Base-by-base conservation (phyloP, 1,284 basidiomycete genomes). In the Leccinum pachyderme region DNA sequence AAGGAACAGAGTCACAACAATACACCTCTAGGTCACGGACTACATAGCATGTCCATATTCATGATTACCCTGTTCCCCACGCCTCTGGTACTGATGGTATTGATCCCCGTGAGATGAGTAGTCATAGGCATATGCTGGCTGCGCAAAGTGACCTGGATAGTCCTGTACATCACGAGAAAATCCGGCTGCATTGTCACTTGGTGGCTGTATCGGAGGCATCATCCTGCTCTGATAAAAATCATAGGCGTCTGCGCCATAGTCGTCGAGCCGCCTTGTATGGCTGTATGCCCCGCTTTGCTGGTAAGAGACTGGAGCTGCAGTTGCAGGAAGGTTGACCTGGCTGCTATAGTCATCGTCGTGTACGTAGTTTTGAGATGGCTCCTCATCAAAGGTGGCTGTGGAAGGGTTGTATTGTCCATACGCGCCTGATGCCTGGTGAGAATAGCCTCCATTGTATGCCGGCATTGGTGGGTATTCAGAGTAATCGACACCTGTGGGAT, bases 381-480 rank as follows among this genome's bases (percentile, higher is more conserved):
- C 78, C 44, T 84, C 81, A 33, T 83, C 74, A 50, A 87, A 73
- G 46, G 79, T 77, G 49, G 77, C 69, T 37, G 78, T 68, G 6
- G 87, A 88, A 28, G 75, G 73, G 63, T 84, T 84, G 73, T 80
- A 85, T 48, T 77, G 77, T 35, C 76, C 66, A 58, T 80, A 77
- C 13, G 73, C 71, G 49, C 75, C 76, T 28, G 76, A 67, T n/a
- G 72, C 57, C 62, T 82, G 81, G 39, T 80, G 73, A 49, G 80
- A 75, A 63, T 86, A 83, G 12, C 67, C 68, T 43, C 78, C 78
- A 53, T 80, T 83, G 71, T 86, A 88, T 24, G 81, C 77, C 25
- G 87, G 88, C 87, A 90, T 91, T 4, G 85, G 81, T 3, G 86
- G 85, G 62, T 86, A 86, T 54, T 85, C 77, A 58, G 78, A 76